A percentile compares a stretch with the other conserved stretches of the same genome.
These are phyloP conservation scores for Nemania sp. DNA, from an alignment of 2,329 filamentous ascomycete genomes.

Conservation along the genomic window DNA sequence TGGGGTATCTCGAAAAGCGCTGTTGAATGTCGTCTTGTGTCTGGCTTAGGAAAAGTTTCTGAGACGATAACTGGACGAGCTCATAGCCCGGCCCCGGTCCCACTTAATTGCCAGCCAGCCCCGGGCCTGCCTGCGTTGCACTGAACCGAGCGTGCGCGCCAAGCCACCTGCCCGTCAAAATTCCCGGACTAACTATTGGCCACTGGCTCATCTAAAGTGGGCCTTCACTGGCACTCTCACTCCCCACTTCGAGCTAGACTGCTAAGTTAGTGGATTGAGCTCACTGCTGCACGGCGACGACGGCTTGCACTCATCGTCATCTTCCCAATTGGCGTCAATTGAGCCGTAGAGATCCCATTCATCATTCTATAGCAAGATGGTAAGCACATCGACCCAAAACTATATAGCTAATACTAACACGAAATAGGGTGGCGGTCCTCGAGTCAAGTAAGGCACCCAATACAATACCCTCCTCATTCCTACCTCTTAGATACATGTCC, in stretches of 20 bases:
- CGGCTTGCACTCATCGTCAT: conserved; percentile 15
- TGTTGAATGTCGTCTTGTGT: conserved; percentile 33
- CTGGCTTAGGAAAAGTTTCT: conserved; percentile 39
- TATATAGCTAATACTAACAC: conserved; percentile 44
- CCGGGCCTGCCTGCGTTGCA: not conserved
- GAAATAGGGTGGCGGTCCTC: conserved; percentile 73
- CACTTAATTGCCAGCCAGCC: not conserved
- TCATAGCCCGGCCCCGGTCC: conserved; percentile 14
- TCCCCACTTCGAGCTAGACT: too few species aligned
- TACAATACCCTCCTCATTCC: not conserved
- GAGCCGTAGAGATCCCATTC: conserved; percentile 35
- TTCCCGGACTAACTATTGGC: conserved; percentile 29
- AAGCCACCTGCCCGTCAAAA: not conserved
- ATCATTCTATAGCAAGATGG: conserved; percentile 56
- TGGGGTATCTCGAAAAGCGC: conserved; percentile 24
- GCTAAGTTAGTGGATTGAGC: conserved; percentile 1
- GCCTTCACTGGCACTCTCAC: conserved; percentile 14
- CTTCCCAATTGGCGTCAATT: conserved; percentile 39
- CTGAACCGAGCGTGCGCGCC: conserved; percentile 5
- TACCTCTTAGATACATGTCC: conserved; percentile 1
- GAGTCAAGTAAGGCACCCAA: conserved; percentile 55
- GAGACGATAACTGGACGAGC: conserved; percentile 14
- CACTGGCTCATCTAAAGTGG: conserved; percentile 19
- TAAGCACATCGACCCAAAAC: conserved; percentile 40
- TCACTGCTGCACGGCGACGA: conserved; percentile 12